Percentiles rank a stretch among this genome's conserved stretches.
Evolutionary conservation across 78 protist genomes (phyloP).

Genomic region (Dictyostelium intermedium): DNA sequence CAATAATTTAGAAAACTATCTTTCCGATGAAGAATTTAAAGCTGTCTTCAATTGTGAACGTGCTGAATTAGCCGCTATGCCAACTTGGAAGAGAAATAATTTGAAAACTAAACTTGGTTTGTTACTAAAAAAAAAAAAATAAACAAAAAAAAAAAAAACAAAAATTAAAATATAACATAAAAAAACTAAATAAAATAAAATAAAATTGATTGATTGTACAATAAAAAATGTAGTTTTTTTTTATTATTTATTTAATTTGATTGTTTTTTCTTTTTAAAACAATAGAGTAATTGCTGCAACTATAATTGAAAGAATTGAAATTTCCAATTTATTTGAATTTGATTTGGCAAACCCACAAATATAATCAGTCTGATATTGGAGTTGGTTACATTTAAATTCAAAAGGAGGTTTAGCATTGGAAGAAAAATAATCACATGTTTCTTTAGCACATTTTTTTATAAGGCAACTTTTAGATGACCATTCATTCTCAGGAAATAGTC

Average conservation of each 20-base stretch:
- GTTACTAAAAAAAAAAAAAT: conserved; percentile 35
- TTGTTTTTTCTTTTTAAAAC: neutral
- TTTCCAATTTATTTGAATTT: neutral
- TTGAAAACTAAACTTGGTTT: conserved; percentile 8
- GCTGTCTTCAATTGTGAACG: conserved; percentile 23
- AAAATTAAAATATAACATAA: neutral
- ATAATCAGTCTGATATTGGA: too few species aligned
- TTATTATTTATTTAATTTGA: neutral
- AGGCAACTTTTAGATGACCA: too few species aligned
- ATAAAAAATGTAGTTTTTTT: neutral
- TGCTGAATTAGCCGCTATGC: conserved; percentile 63
- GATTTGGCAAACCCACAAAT: neutral
- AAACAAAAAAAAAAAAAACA: neutral
- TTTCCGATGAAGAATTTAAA: conserved; percentile 57
- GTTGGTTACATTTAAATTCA: too few species aligned
- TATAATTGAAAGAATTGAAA: neutral
- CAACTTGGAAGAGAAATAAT: conserved; percentile 63
- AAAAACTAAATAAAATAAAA: neutral
- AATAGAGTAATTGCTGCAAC: too few species aligned
- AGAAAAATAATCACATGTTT: too few species aligned
- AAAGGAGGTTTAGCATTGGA: too few species aligned
- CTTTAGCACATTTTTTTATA: too few species aligned
- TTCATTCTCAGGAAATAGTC: too few species aligned
- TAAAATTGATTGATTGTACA: conserved; percentile 3
- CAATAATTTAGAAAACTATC: conserved; percentile 58